Evolutionary conservation across 345 rosid species (phyloP), one percentile per base, ranked within the genome.

Genomic region (Syzygium aromaticum): DNA sequence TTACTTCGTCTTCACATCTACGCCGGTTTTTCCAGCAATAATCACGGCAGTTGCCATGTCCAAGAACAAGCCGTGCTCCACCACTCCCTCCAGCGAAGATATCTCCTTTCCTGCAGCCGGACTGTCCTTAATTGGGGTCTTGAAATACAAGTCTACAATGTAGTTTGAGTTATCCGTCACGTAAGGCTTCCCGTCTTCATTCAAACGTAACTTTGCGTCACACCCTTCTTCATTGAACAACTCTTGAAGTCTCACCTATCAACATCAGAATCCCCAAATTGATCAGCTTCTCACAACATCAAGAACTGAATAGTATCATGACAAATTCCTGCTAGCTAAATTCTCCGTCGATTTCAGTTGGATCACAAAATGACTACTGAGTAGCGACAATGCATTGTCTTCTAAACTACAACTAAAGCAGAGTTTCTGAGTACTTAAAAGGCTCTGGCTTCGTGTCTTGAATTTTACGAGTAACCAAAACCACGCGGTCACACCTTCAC

Each of bases 1-100:
- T 96, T 93, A 98, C 94, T 96, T 98, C 88, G 88, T 92, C 94
- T 91, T 94, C 87, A 96, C 92, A 85, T 95, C 97, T 59, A 96
- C 94, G 2, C 99, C 99, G 1, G 77, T 91, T 88, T 92, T 95
- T 11, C 99, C 98, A 2, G 99, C 99, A 82, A 98, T 94, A 54
- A 98, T 96, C 17, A 95, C 99, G 0, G 97, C 94, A 0, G 99
- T 96, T 1, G 99, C 96, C 99, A 98, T 96, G 82, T 98, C 95
- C 87, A 98, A 88, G 86, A 98, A 96, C 92, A 98, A 86, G 3
- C 99, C 99, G 51, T 98, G 99, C 89, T 97, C 99, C 86, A 97
- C 99, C 11, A 97, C 99, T 8, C 99, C 99, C 85, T 95, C 95
- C 86, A 96, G 88, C 64, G 90, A 91, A 13, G 92, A 92, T 53